Conservation (phyloP, 371 early-diverging fungal genomes). For the Mortierella sp. region DNA sequence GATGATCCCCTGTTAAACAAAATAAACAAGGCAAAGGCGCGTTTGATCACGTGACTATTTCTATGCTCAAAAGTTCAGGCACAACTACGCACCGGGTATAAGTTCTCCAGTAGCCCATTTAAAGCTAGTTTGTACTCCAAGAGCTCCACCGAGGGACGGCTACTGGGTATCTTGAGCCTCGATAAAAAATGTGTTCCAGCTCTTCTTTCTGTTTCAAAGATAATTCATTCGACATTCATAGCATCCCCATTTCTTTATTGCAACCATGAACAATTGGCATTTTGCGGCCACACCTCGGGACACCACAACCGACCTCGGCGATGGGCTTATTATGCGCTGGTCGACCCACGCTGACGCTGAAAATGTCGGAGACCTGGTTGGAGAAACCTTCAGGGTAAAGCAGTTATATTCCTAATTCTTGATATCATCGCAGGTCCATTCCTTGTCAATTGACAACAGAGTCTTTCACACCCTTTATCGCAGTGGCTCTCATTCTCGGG, state of each 20-base stretch:
- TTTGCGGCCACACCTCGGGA: neutral
- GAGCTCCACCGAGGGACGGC: too few species aligned
- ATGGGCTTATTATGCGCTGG: conserved; percentile 48
- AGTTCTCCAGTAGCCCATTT: too few species aligned
- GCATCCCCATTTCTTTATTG: neutral
- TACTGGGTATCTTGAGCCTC: too few species aligned
- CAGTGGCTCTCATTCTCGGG: conserved; percentile 12
- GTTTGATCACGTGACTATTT: neutral
- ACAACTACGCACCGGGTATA: too few species aligned
- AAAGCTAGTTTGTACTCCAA: too few species aligned
- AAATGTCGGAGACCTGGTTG: conserved; percentile 19
- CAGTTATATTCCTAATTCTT: too few species aligned
- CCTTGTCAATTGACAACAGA: neutral
- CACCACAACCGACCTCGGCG: conserved; percentile 18
- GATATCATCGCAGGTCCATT: neutral
- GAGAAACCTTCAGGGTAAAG: conserved; percentile 16
- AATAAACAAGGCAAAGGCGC: neutral
- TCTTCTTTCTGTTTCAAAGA: neutral
- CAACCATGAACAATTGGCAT: neutral
- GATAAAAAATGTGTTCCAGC: too few species aligned
- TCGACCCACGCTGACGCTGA: conserved; percentile 36
- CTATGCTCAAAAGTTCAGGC: too few species aligned
- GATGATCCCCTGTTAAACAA: too few species aligned
- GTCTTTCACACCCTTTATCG: too few species aligned
- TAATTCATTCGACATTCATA: too few species aligned